Base-by-base conservation (phyloP, 2,329 filamentous ascomycete species). In the Alternaria tenuissima region DNA sequence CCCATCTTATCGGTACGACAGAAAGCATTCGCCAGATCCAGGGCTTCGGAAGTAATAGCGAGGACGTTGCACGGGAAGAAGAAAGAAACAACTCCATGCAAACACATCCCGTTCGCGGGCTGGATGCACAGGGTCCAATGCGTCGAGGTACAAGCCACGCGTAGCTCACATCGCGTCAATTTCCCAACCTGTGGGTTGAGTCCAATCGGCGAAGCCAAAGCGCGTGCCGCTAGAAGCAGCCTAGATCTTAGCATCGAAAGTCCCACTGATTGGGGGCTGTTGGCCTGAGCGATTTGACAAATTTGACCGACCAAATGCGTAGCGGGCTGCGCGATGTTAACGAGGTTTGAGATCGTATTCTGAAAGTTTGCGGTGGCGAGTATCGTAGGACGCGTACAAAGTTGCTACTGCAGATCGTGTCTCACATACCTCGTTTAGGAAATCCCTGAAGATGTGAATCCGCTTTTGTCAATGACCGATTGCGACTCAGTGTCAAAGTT, bases 121-220 rank as follows among this genome's bases (percentile, higher is more conserved):
- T 28, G 57, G 22, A n/a, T 41, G 48, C 38, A n/a, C 42, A 58
- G 34, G 39, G 49, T 34, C 42, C 42, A 58, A 28, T 28, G 30
- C 41, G 32, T 32, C n/a, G 26, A 18, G 24, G 24, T 38, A 28
- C 18, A 51, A 38, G 43, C 44, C 43, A 44, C 43, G 32, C 11
- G 16, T 9, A 52, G 42, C 34, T 20, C 26, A 7, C 18, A 41
- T 30, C 16, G 32, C 49, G 26, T 42, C 54, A 42, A 57, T 57
- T 47, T 51, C 46, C 26, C 26, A 43, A 26, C 38, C 24, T 26
- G 38, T 42, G 54, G 44, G 20, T 20, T 20, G n/a, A 57, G 46
- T 52, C 57, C 30, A 60, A 51, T 60, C 46, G 57, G 52, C 39
- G 53, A 34, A 26, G 30, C 39, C 32, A 26, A 42, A 58, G 38